Evolutionary conservation across 2,329 filamentous ascomycete genomes (phyloP).

Genomic region (Emmonsiellopsis sp.): DNA sequence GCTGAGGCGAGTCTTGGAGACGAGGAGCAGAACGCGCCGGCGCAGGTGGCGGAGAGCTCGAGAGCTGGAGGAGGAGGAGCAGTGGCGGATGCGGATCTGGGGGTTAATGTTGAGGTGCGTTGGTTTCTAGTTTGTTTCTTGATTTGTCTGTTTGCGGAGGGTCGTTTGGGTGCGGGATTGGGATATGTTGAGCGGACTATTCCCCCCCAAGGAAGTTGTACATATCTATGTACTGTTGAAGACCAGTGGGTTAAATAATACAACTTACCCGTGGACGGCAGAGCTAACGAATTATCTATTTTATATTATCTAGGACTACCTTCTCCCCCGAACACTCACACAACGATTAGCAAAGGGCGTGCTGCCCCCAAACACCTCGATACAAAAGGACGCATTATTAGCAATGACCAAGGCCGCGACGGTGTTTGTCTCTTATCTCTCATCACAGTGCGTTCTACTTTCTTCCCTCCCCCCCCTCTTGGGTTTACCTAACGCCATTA

Average conservation of each 20-base stretch:
- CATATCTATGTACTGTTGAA: not conserved
- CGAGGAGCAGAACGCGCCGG: slow-evolving; percentile 6
- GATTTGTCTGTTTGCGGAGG: not conserved
- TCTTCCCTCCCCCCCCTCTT: not conserved
- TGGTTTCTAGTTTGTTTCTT: not conserved
- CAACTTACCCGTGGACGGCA: too few relatives aligned
- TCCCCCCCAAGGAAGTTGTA: not conserved
- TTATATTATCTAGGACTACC: slow-evolving; percentile 43
- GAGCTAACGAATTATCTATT: not conserved
- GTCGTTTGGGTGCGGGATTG: too few relatives aligned
- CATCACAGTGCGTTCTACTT: slow-evolving; percentile 42
- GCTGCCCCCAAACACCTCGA: slow-evolving; percentile 54
- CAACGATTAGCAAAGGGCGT: slow-evolving; percentile 55
- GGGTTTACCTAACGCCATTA: not conserved
- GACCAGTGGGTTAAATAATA: not conserved
- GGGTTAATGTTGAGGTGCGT: slow-evolving; percentile 33
- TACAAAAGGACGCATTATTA: slow-evolving; percentile 56
- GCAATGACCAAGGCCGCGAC: slow-evolving; percentile 58
- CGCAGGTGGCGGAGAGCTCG: slow-evolving; percentile 10
- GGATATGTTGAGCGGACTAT: too few relatives aligned
- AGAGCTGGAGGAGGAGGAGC: slow-evolving; percentile 9
- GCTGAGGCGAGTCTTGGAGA: slow-evolving; percentile 11
- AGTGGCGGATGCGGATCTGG: slow-evolving; percentile 22
- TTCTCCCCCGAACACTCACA: slow-evolving; percentile 54
- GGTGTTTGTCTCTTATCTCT: slow-evolving; percentile 57